phyloP scores from a whole-genome alignment of 495 filamentous ascomycete genomes.

The Tuber aestivum region DNA sequence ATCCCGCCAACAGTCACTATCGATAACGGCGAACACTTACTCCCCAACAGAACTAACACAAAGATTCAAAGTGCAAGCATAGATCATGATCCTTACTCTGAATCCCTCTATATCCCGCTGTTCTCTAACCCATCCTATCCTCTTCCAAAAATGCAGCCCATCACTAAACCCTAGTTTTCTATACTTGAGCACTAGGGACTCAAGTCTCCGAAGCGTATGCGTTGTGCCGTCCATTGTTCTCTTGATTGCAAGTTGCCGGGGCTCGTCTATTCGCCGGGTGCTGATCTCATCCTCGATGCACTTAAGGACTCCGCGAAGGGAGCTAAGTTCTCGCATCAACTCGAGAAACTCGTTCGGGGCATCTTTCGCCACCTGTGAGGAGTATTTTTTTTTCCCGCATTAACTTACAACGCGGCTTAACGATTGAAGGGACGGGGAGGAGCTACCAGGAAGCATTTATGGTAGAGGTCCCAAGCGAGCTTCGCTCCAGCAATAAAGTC shows the following conservation, averaged over 20 bases:
- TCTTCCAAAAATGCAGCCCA: background rate
- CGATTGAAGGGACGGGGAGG: background rate
- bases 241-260: background rate
- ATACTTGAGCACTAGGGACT: background rate
- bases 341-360: background rate
- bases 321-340: background rate
- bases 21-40: background rate
- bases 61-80: background rate
- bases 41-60: background rate
- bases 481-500: slow-evolving; percentile 41
- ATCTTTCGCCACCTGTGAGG: background rate
- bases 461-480: slow-evolving; percentile 39
- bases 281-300: background rate
- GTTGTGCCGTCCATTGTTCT: background rate
- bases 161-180: background rate
- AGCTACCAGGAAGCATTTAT: slow-evolving; percentile 23
- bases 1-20: background rate
- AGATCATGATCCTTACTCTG: background rate
- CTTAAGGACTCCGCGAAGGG: background rate
- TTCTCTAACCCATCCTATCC: background rate
- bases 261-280: background rate
- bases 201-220: background rate
- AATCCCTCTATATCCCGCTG: background rate
- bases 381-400: background rate
- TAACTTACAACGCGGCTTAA: background rate